phyloP scores from a whole-genome alignment of 345 rosid species.

The Sisymbrium altissimum region DNA sequence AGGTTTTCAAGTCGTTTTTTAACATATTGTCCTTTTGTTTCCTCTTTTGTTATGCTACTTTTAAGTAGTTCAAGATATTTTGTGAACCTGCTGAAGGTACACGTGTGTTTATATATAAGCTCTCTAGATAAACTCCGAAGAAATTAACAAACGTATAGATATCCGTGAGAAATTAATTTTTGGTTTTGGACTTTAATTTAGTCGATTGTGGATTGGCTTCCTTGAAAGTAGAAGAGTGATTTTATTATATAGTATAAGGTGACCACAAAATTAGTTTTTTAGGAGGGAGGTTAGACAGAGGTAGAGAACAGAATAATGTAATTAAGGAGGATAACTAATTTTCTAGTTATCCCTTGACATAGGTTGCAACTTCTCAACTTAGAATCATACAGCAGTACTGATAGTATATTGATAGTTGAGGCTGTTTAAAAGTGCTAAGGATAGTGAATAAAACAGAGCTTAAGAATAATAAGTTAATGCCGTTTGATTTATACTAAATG shows the following conservation, averaged over 20 bases:
- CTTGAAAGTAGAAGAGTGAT: no score
- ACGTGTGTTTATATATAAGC: not conserved
- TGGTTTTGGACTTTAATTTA: not conserved
- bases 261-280: no score
- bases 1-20: conserved; percentile 9
- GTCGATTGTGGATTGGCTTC: not conserved
- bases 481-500: no score
- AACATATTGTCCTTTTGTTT: conserved; percentile 19
- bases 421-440: no score
- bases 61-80: not conserved
- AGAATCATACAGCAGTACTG: not conserved
- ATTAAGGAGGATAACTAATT: no score
- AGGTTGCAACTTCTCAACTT: no score
- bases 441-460: no score
- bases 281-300: no score
- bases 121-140: not conserved
- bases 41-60: conserved; percentile 23
- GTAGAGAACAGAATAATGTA: no score
- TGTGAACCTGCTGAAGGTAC: not conserved
- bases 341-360: no score
- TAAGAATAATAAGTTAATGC: no score
- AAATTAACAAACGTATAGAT: not conserved
- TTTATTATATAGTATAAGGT: no score
- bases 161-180: not conserved
- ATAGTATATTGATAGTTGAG: not conserved